phyloP scores from a whole-genome alignment of 192 early-diverging fungal genomes.

The Neocallimastix lanati region DNA sequence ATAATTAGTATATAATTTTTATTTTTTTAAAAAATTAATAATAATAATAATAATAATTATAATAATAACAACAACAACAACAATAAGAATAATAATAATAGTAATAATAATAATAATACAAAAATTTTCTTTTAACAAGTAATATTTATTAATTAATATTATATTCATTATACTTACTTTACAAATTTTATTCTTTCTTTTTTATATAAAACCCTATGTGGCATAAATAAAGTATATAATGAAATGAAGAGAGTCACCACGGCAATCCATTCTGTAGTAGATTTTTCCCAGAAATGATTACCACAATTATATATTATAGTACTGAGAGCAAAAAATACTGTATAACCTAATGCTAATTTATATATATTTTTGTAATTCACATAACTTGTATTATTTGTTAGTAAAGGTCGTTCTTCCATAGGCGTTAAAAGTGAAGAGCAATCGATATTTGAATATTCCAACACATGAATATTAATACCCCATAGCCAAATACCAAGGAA shows the following conservation, averaged over 20 bases:
- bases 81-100: too few species aligned
- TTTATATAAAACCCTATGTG: not conserved
- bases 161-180: not conserved
- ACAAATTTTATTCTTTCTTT: not conserved
- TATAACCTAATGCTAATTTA: not conserved
- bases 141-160: too few species aligned
- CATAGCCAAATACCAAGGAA: not conserved
- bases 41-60: too few species aligned
- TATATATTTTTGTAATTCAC: not conserved
- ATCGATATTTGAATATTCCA: not conserved
- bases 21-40: too few species aligned
- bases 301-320: not conserved
- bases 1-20: too few species aligned
- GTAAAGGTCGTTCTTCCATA: not conserved
- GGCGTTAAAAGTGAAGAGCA: not conserved
- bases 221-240: not conserved
- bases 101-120: not conserved
- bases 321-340: not conserved
- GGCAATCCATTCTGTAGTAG: not conserved
- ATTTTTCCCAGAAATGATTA: not conserved
- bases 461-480: not conserved
- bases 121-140: not conserved
- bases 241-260: not conserved
- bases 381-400: not conserved
- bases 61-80: too few species aligned